Evolutionary conservation across 2,329 filamentous ascomycete genomes (phyloP).

Genomic region (Pochonia chlamydosporia): DNA sequence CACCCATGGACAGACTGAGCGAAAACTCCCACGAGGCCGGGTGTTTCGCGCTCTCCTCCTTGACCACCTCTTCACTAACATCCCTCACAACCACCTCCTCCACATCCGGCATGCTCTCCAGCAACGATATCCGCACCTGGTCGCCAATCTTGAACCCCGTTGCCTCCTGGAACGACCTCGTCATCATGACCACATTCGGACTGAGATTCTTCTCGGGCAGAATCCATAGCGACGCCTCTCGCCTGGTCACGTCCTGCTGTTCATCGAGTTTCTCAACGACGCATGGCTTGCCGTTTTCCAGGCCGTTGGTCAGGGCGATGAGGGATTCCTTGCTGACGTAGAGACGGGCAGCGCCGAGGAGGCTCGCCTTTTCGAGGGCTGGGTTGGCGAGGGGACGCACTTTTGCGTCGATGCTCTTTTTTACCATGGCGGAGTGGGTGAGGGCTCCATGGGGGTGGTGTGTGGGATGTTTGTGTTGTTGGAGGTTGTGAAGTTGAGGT

Average conservation of each 20-base stretch:
- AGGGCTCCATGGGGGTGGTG: slow-evolving; percentile 6
- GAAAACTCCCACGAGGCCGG: slow-evolving; percentile 29
- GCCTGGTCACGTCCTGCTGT: slow-evolving; percentile 16
- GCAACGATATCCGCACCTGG: slow-evolving; percentile 53
- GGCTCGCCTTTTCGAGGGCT: slow-evolving; percentile 34
- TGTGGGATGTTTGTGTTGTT: background rate
- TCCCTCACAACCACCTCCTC: slow-evolving; percentile 56
- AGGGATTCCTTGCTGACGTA: slow-evolving; percentile 43
- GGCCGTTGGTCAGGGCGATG: slow-evolving; percentile 35
- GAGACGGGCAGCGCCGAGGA: slow-evolving; percentile 38
- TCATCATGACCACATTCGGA: slow-evolving; percentile 64
- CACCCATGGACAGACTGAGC: slow-evolving; percentile 28
- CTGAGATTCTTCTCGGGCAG: slow-evolving; percentile 55
- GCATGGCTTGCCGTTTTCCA: slow-evolving; percentile 38
- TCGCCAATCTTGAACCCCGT: slow-evolving; percentile 70
- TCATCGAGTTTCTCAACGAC: slow-evolving; percentile 29
- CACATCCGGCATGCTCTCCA: slow-evolving; percentile 47
- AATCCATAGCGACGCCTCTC: slow-evolving; percentile 45
- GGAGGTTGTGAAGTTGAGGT: slow-evolving; percentile 1
- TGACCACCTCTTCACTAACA: slow-evolving; percentile 35
- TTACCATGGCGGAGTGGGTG: slow-evolving; percentile 19
- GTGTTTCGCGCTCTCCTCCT: slow-evolving; percentile 22
- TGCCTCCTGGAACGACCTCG: slow-evolving; percentile 65
- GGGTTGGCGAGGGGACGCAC: slow-evolving; percentile 36
- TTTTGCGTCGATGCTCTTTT: slow-evolving; percentile 32